A percentile compares a stretch with the other conserved stretches of the same genome.
Conservation (phyloP, 257 asterid genomes). For the Lavandula angustifolia region DNA sequence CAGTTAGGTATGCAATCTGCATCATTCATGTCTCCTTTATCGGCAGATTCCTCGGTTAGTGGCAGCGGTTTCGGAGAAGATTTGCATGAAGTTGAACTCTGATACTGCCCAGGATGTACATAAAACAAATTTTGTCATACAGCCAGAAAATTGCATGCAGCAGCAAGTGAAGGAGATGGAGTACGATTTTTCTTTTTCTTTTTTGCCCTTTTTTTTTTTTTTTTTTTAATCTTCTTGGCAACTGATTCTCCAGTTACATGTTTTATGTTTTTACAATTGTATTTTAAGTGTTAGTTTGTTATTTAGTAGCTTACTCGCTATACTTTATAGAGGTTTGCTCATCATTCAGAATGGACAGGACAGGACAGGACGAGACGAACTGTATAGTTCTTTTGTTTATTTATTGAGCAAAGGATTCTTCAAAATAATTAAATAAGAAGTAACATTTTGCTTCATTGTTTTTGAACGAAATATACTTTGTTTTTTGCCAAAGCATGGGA, state of each 20-base stretch:
- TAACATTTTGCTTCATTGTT: slow-evolving; percentile 4
- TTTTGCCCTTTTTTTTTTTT: background rate
- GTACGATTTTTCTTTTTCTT: background rate
- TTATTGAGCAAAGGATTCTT: slow-evolving; percentile 39
- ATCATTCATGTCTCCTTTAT: slow-evolving; percentile 36
- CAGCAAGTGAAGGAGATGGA: slow-evolving; percentile 37
- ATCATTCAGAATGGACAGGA: slow-evolving; percentile 32
- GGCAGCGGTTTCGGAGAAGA: slow-evolving; percentile 68
- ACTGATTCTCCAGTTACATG: slow-evolving; percentile 1
- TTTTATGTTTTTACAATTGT: slow-evolving; percentile 38
- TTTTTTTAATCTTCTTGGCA: background rate
- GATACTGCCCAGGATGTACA: slow-evolving; percentile 55
- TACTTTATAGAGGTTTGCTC: slow-evolving; percentile 55
- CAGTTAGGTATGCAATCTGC: slow-evolving; percentile 46
- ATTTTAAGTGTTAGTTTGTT: slow-evolving; percentile 42
- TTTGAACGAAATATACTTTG: too few relatives aligned
- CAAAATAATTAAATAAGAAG: slow-evolving; percentile 15
- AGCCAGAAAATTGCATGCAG: slow-evolving; percentile 31
- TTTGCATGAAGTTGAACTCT: slow-evolving; percentile 91
- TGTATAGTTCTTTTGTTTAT: slow-evolving; percentile 67
- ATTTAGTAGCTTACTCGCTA: slow-evolving; percentile 43
- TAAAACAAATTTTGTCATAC: slow-evolving; percentile 52
- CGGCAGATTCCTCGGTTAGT: slow-evolving; percentile 22
- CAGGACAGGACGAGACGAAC: slow-evolving; percentile 32
- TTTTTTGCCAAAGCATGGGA: too few relatives aligned